Conservation (phyloP, 331 rosid species). For the Cydonia oblonga region DNA sequence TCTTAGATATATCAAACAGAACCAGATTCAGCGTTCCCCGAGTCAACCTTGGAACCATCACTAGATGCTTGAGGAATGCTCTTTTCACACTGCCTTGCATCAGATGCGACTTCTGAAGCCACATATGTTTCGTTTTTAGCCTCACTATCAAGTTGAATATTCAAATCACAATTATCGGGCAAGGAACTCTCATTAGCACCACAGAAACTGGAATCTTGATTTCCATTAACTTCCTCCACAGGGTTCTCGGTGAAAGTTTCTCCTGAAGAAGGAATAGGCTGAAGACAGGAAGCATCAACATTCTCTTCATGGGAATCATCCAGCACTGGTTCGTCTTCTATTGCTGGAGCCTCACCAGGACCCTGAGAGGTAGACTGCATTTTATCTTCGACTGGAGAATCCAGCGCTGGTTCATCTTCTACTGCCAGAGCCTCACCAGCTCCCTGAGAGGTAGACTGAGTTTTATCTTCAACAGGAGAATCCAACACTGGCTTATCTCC, state of each 20-base stretch:
- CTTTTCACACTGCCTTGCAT: constrained; percentile 25
- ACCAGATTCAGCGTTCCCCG: constrained; percentile 21
- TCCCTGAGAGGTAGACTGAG: constrained; percentile 22
- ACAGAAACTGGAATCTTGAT: constrained; percentile 17
- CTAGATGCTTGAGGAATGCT: constrained; percentile 23
- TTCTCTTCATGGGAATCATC: constrained; percentile 23
- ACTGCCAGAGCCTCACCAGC: neutral
- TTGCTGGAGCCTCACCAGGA: neutral
- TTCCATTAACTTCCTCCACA: constrained; percentile 20
- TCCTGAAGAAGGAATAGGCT: constrained; percentile 24
- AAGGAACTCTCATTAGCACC: constrained; percentile 30
- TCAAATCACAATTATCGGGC: constrained; percentile 25
- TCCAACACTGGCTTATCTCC: constrained; percentile 16
- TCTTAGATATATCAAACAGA: constrained; percentile 2
- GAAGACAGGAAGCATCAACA: constrained; percentile 6
- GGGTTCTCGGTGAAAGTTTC: constrained; percentile 21
- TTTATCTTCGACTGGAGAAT: neutral
- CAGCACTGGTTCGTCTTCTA: neutral
- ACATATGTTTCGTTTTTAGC: constrained; percentile 5
- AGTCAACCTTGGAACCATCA: constrained; percentile 26
- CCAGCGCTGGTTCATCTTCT: neutral
- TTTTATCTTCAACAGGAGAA: constrained; percentile 22
- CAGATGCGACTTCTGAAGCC: constrained; percentile 29
- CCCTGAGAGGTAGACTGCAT: neutral
- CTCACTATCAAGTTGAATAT: constrained; percentile 17